These are phyloP conservation scores for Macrophomina phaseolina DNA, from an alignment of 2,329 filamentous ascomycete species.

Conservation along the genomic window DNA sequence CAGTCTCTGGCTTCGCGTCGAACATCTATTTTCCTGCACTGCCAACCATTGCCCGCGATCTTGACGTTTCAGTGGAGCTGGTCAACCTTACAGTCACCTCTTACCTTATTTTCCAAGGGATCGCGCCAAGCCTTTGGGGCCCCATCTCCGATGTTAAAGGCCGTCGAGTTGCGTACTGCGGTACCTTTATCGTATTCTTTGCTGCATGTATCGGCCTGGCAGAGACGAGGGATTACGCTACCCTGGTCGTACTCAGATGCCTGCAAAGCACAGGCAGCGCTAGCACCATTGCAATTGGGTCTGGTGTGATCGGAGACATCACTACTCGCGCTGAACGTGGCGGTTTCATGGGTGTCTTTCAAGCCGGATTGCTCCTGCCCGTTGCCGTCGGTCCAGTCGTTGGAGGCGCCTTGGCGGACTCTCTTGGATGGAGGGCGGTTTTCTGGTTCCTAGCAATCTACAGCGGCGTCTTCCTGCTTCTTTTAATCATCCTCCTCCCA, in stretches of 20 bases:
- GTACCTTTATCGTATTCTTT: constrained; percentile 39
- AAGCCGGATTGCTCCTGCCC: constrained; percentile 43
- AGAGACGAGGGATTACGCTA: constrained; percentile 43
- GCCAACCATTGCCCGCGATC: constrained; percentile 47
- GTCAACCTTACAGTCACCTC: constrained; percentile 54
- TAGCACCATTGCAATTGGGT: constrained; percentile 51
- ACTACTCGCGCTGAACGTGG: constrained; percentile 49
- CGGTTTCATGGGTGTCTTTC: constrained; percentile 37
- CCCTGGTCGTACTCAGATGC: constrained; percentile 48
- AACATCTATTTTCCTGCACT: constrained; percentile 57
- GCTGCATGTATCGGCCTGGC: constrained; percentile 49
- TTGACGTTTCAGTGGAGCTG: constrained; percentile 43
- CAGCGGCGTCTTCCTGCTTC: constrained; percentile 43
- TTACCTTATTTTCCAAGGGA: constrained; percentile 53
- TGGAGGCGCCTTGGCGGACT: constrained; percentile 55
- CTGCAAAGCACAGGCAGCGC: constrained; percentile 53
- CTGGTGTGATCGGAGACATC: constrained; percentile 52
- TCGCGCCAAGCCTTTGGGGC: constrained; percentile 51
- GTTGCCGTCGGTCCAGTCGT: constrained; percentile 57
- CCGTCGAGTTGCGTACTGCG: constrained; percentile 33
- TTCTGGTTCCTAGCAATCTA: constrained; percentile 62
- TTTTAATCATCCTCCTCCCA: constrained; percentile 44
- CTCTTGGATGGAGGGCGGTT: constrained; percentile 57
- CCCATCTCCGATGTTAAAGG: constrained; percentile 43
- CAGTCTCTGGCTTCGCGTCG: constrained; percentile 50